phyloP scores from a whole-genome alignment of 1,284 basidiomycete species.

The Moesziomyces aphidis region DNA sequence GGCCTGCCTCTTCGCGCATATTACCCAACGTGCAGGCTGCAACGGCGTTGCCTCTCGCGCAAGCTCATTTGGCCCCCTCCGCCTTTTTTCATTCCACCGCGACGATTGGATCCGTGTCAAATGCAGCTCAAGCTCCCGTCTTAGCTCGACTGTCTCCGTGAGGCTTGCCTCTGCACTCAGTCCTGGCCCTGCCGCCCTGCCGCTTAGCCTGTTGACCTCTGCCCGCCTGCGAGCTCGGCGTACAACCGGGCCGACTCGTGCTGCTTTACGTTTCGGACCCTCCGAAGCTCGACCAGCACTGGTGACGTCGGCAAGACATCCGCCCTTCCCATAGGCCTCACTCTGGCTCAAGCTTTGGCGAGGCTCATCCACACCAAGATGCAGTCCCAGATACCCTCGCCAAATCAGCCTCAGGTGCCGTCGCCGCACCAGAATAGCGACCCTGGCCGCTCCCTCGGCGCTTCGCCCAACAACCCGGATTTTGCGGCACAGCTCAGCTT shows the following conservation, averaged over 20 bases:
- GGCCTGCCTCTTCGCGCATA: too few species aligned
- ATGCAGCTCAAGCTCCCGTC: constrained; percentile 12
- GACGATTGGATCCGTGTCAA: constrained; percentile 13
- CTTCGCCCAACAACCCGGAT: constrained; percentile 10
- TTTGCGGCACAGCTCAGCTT: background rate
- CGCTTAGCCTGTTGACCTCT: background rate
- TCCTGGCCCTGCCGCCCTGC: too few species aligned
- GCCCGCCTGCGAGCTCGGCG: background rate
- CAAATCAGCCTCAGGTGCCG: constrained; percentile 9
- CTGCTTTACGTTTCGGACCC: background rate
- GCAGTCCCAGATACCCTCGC: constrained; percentile 22
- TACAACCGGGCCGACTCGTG: background rate
- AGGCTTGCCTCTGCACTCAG: background rate
- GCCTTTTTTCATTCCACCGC: constrained; percentile 1
- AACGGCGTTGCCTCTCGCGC: background rate
- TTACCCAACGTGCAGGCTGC: background rate
- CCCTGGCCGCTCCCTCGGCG: constrained; percentile 4
- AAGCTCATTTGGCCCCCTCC: background rate
- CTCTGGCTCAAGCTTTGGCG: background rate
- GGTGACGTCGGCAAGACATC: background rate
- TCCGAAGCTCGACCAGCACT: background rate
- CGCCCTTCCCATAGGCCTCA: background rate
- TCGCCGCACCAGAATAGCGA: constrained; percentile 9
- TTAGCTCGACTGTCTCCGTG: constrained; percentile 16
- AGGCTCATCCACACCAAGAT: constrained; percentile 9